phyloP scores from a whole-genome alignment of 129 eudicot species.

The Centella asiatica region DNA sequence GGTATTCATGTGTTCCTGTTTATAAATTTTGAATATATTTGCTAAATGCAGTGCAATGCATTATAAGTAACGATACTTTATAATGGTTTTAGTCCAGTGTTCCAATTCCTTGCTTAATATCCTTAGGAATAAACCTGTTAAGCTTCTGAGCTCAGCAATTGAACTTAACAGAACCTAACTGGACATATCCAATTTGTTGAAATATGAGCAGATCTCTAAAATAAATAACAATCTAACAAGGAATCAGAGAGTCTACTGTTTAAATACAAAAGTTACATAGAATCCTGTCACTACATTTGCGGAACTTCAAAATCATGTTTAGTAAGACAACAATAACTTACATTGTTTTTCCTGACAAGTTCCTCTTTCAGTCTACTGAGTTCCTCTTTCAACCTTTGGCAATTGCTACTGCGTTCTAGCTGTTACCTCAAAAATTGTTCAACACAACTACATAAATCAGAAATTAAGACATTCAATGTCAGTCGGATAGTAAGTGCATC shows the following conservation, averaged over 20 bases:
- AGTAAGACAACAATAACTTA: constrained; percentile 17
- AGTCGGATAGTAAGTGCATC: too few species aligned
- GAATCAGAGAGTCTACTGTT: neutral
- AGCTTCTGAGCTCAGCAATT: too few species aligned
- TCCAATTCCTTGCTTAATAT: too few species aligned
- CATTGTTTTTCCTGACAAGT: constrained; percentile 33
- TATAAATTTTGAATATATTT: constrained; percentile 10
- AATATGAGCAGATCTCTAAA: too few species aligned
- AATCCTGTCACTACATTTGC: neutral
- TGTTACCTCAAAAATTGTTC: constrained; percentile 19
- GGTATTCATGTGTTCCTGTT: constrained; percentile 41
- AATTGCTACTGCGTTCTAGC: constrained; percentile 36
- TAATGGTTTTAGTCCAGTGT: too few species aligned
- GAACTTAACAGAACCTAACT: too few species aligned
- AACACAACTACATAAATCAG: constrained; percentile 4
- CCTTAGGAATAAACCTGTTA: too few species aligned
- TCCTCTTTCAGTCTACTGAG: constrained; percentile 38
- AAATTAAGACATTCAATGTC: neutral
- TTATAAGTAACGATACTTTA: too few species aligned
- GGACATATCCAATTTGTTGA: too few species aligned
- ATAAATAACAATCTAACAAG: too few species aligned
- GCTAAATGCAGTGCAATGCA: neutral
- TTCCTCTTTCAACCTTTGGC: constrained; percentile 45
- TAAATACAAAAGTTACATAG: neutral
- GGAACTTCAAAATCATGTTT: neutral